Evolutionary conservation across 2,329 filamentous ascomycete genomes (phyloP).

Genomic region (Elsinoe australis): DNA sequence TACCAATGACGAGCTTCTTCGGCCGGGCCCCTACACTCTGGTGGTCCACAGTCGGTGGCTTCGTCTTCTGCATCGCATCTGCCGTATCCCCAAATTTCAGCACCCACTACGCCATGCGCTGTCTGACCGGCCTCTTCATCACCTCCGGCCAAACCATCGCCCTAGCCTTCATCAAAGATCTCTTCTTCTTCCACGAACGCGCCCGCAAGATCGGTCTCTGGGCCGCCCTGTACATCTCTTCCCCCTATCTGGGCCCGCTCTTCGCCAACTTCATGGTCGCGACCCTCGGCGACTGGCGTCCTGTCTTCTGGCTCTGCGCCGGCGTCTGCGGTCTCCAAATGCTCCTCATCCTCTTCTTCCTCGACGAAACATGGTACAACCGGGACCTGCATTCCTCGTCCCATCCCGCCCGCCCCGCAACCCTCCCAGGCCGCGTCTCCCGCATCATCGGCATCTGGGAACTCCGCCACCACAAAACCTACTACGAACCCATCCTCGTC

Average conservation of each 20-base stretch:
- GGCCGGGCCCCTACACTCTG: too few relatives aligned
- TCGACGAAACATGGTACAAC: constrained; percentile 48
- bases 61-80: constrained; percentile 34
- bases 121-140: constrained; percentile 41
- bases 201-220: constrained; percentile 34
- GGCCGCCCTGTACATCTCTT: constrained; percentile 33
- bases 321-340: constrained; percentile 30
- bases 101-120: constrained; percentile 36
- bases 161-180: constrained; percentile 50
- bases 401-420: too few relatives aligned
- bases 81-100: constrained; percentile 33
- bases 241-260: constrained; percentile 35
- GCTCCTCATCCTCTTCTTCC: constrained; percentile 36
- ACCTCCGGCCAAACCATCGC: constrained; percentile 38
- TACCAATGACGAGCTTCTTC: too few relatives aligned
- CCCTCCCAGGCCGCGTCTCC: too few relatives aligned
- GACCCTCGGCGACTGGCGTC: constrained; percentile 40
- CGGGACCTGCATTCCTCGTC: too few relatives aligned
- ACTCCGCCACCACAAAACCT: too few relatives aligned
- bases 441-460: too few relatives aligned
- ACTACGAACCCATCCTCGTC: too few relatives aligned
- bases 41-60: constrained; percentile 33
- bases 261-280: constrained; percentile 45
- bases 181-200: constrained; percentile 54
- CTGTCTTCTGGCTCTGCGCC: constrained; percentile 45